These are phyloP conservation scores for Artomyces pyxidatus DNA, from an alignment of 768 basidiomycete genomes.

Conservation along the genomic window DNA sequence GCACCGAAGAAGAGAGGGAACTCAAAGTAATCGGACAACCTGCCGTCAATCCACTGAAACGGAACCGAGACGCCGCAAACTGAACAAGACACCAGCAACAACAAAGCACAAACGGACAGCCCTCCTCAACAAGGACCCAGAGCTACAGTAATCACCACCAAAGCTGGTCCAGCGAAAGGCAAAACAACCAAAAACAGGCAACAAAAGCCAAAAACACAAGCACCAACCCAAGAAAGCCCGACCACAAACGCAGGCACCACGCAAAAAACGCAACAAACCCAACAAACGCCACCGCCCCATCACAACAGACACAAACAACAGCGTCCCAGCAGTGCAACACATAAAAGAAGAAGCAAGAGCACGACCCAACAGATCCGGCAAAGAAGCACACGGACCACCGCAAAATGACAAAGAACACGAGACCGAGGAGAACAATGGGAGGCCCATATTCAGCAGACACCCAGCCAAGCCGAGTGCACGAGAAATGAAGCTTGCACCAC, in stretches of 20 bases:
- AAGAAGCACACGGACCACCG: no score
- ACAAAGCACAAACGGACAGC: conserved; percentile 43
- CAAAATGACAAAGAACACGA: no score
- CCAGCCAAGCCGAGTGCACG: no score
- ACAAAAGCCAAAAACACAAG: conserved; percentile 16
- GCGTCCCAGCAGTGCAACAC: no score
- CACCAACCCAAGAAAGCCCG: conserved; percentile 2
- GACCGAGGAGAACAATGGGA: no score
- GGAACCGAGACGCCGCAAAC: conserved; percentile 67
- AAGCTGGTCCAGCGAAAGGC: background rate
- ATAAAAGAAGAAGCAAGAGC: no score
- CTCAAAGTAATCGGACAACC: conserved; percentile 64
- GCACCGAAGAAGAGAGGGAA: conserved; percentile 82
- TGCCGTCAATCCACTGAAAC: conserved; percentile 61
- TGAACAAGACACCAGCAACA: background rate
- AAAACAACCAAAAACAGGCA: conserved; percentile 16
- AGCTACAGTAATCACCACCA: conserved; percentile 35
- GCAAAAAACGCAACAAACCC: no score
- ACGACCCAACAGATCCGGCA: no score
- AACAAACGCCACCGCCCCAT: no score
- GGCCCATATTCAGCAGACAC: no score
- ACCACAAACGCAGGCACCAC: background rate
- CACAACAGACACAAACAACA: no score
- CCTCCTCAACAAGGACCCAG: conserved; percentile 93
- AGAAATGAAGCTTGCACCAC: no score